Evolutionary conservation across 208 protist genomes (phyloP).

Genomic region (Leishmania mexicana): DNA sequence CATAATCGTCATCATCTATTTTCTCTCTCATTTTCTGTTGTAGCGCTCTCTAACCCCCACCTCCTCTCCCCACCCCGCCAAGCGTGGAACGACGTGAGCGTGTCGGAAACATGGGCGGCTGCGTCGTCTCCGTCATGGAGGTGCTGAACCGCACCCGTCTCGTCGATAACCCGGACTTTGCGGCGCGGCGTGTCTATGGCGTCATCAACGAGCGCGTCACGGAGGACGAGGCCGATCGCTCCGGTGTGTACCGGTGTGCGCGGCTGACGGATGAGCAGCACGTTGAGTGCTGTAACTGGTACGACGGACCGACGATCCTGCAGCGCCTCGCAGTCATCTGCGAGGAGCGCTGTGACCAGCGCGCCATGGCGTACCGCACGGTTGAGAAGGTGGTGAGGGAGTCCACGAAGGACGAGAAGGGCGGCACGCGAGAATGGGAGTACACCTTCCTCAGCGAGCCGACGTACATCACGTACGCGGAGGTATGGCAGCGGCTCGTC

Average conservation of each 20-base stretch:
- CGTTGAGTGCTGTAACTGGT: slow-evolving; percentile 38
- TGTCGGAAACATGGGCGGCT: slow-evolving; percentile 49
- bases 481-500: slow-evolving; percentile 61
- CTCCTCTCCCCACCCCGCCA: background rate
- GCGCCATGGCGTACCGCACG: slow-evolving; percentile 55
- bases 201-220: slow-evolving; percentile 42
- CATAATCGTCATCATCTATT: too few relatives aligned
- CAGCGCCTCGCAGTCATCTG: slow-evolving; percentile 48
- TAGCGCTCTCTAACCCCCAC: too few relatives aligned
- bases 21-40: too few relatives aligned
- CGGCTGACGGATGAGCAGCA: slow-evolving; percentile 58
- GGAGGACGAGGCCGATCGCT: slow-evolving; percentile 41
- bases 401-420: slow-evolving; percentile 45
- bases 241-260: slow-evolving; percentile 56
- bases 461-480: slow-evolving; percentile 55
- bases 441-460: slow-evolving; percentile 57
- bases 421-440: slow-evolving; percentile 41
- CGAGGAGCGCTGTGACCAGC: slow-evolving; percentile 12
- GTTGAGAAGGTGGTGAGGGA: slow-evolving; percentile 46
- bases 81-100: background rate
- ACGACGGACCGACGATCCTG: slow-evolving; percentile 44
- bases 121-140: slow-evolving; percentile 50
- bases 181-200: slow-evolving; percentile 39
- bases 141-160: slow-evolving; percentile 34
- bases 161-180: slow-evolving; percentile 27